A percentile compares a stretch with the other conserved stretches of the same genome.
Evolutionary conservation across 495 filamentous ascomycete genomes (phyloP).

Genomic region (Sordaria brevicollis): DNA sequence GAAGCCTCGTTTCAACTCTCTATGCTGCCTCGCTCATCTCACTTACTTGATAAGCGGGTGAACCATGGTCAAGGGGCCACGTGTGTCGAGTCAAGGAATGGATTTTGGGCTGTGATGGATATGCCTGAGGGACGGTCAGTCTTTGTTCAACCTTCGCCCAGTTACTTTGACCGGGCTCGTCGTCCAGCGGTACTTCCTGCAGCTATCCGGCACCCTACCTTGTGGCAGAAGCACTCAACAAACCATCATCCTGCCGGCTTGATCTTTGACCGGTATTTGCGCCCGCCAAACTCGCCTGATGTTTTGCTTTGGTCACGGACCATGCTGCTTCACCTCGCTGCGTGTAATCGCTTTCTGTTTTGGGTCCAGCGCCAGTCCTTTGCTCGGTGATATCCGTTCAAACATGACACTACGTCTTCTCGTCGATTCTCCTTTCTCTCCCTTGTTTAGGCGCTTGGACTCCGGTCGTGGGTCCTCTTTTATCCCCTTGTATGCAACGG

Average conservation of each 20-base stretch:
- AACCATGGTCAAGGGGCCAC: slow-evolving; percentile 21
- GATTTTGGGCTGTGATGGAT: slow-evolving; percentile 22
- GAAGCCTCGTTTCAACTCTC: not conserved
- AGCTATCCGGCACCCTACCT: slow-evolving; percentile 35
- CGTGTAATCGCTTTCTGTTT: slow-evolving; percentile 30
- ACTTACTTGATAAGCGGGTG: not conserved
- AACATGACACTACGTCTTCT: not conserved
- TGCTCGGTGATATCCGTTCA: slow-evolving; percentile 1
- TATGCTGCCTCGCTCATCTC: not conserved
- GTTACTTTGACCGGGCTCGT: slow-evolving; percentile 22
- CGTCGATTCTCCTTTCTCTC: not conserved
- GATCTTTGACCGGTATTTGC: slow-evolving; percentile 31
- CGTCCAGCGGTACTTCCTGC: slow-evolving; percentile 39
- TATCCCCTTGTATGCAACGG: not conserved
- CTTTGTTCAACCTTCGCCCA: slow-evolving; percentile 34
- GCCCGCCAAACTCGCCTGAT: slow-evolving; percentile 39
- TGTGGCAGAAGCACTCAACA: slow-evolving; percentile 37
- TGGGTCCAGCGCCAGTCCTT: slow-evolving; percentile 16
- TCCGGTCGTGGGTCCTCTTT: not conserved
- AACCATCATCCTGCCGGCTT: slow-evolving; percentile 33
- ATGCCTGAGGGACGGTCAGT: slow-evolving; percentile 22
- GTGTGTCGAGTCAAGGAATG: slow-evolving; percentile 42
- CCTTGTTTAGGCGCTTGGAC: not conserved
- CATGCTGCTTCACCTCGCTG: slow-evolving; percentile 33
- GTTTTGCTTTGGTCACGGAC: slow-evolving; percentile 25